Evolutionary conservation across 2,329 filamentous ascomycete species (phyloP), one percentile per base, ranked within the genome.

Genomic region (Elsinoe arachidis): DNA sequence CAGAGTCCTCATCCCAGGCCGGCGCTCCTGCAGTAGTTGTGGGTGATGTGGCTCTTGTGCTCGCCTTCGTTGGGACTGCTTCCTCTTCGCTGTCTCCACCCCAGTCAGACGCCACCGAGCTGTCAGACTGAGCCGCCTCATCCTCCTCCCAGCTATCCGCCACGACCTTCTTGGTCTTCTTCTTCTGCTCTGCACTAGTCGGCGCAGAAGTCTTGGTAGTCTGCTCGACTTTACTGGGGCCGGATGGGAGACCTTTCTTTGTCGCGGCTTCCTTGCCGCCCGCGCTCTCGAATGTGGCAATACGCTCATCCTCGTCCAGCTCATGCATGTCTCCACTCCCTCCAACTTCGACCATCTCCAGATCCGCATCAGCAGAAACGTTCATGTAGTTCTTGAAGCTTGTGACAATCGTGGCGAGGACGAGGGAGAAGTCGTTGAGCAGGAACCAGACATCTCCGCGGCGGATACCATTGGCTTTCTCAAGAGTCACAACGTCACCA

Each of bases 381-480:
- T 78, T 78, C 61, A 84, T 73, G 63, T 84, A 80, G 60, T 79
- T 80, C 5, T 75, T 75, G 1, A 88, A 68, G 49, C 80, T 83
- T 0, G 84, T 84, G 34, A 87, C 80, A 61, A 93, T 88, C 9
- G 88, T 88, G 0, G 86, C 85, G 0, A 88, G 74, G 0, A 85
- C 73, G 56, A 82, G 74, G 12, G 80, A 83, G 67, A 84, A 84
- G 64, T 86, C 68, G 60, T 89, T 88, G 1, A 90, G 74, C 1
- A 79, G 66, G 64, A 86, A 90, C 87, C 87, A 91, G 7, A 88
- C 77, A 47, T 90, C 85, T 3, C 81, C 80, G 1, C 74, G 72
- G 44, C 80, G 81, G 65, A 92, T 83, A 2, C 78, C 76, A 66
- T 92, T 91, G 30, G 83, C 85, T 0, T 69, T 72, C 11, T 80